A percentile compares a stretch with the other conserved stretches of the same genome.
phyloP scores from a whole-genome alignment of 1,284 basidiomycete species.

The Moesziomyces sp. region DNA sequence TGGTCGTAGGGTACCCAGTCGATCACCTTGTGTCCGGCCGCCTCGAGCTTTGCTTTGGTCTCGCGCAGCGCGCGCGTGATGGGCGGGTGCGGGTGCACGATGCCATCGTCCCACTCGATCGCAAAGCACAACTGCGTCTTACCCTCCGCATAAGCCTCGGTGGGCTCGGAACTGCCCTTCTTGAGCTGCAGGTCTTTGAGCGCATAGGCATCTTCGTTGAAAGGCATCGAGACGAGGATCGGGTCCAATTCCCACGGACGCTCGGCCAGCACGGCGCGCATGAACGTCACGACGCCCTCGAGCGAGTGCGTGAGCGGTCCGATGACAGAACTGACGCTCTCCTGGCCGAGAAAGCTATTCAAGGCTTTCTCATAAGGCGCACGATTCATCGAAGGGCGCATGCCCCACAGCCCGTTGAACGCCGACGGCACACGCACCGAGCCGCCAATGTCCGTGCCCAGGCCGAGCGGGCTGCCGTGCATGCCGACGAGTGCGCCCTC shows the following conservation, averaged over 20 bases:
- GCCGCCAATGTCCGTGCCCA: constrained; percentile 77
- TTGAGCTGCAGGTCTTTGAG: constrained; percentile 35
- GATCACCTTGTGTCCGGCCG: constrained; percentile 53
- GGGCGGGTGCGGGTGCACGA: constrained; percentile 67
- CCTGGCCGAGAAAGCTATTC: constrained; percentile 72
- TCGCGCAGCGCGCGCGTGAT: constrained; percentile 65
- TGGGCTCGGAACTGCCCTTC: constrained; percentile 13
- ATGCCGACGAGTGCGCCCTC: constrained; percentile 80
- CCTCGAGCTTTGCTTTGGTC: constrained; percentile 54
- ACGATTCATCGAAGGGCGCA: constrained; percentile 81
- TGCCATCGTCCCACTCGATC: constrained; percentile 66
- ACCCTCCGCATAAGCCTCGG: not conserved
- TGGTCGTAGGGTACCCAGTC: constrained; percentile 35
- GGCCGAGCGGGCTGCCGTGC: constrained; percentile 80
- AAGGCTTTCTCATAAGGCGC: constrained; percentile 75
- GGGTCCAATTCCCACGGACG: constrained; percentile 77
- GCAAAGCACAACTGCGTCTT: constrained; percentile 34
- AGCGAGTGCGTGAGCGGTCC: constrained; percentile 77
- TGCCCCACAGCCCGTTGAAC: constrained; percentile 81
- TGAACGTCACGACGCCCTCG: constrained; percentile 75
- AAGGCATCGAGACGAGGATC: constrained; percentile 32
- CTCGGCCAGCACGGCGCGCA: constrained; percentile 72
- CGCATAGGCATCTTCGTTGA: constrained; percentile 36
- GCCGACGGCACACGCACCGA: constrained; percentile 79
- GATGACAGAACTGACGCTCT: constrained; percentile 77